Evolutionary conservation across 2,329 filamentous ascomycete species (phyloP), one percentile per base, ranked within the genome.

Genomic region (Phialemonium atrogriseum): DNA sequence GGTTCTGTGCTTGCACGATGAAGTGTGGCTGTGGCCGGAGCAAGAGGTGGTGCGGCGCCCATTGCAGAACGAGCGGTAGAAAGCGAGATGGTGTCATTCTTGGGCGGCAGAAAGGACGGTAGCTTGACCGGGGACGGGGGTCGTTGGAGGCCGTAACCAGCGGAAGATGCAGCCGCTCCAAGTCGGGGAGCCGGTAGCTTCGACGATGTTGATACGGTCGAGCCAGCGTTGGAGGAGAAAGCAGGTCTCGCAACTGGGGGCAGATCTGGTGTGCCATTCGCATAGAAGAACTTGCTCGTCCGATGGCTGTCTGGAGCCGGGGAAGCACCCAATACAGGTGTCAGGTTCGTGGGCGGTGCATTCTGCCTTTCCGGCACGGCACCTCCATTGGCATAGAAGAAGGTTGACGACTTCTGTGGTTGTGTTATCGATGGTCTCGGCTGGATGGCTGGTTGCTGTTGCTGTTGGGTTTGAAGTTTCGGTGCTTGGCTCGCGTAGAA

Each of bases 401-500:
- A 75, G n/a, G 62, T 64, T 9, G 67, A 45, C 9, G 50, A 38
- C 20, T 67, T 64, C 13, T 44, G 37, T 26, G 37, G 37, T n/a
- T 42, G 66, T 56, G 28, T 48, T 35, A 27, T 38, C 29, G 35
- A 12, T 16, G 47, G 49, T 20, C 51, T 52, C 5, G 62, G 10
- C 33, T 41, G 34, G 32, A 36, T 14, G 34, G 28, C 9, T 5
- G 27, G 34, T 21, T 40, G 49, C 11, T 40, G 34, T 20, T 31
- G 29, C 11, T 39, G 39, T 24, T 36, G 29, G 22, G 27, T 30
- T 22, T 51, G 22, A 24, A 56, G 51, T 45, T 73, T 79, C 23
- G 42, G 45, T 14, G 72, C 82, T 45, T 94, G 85, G 52, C 79
- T 85, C 17, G 88, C 91, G 53, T 93, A 88, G 55, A 98, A 95